Evolutionary conservation across 2,329 filamentous ascomycete genomes (phyloP).

Genomic region (Phyllosticta citriasiana): DNA sequence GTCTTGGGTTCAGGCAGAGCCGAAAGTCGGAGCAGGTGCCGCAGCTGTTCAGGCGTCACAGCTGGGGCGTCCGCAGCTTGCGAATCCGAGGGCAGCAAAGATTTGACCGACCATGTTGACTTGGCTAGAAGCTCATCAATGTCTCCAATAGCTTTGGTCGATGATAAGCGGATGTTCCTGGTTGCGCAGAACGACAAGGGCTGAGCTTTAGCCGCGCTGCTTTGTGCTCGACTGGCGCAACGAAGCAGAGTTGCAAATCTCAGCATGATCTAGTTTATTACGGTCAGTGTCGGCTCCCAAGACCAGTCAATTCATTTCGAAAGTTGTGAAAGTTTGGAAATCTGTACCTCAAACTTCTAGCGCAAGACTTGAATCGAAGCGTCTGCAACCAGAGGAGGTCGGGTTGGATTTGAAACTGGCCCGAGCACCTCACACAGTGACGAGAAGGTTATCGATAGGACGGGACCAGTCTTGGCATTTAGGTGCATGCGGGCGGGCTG

Average conservation of each 20-base stretch:
- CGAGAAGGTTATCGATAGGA: constrained; percentile 1
- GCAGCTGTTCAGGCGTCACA: constrained; percentile 59
- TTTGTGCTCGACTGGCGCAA: not conserved
- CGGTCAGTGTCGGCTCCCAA: not conserved
- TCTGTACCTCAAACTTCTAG: too few species aligned
- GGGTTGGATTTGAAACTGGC: not conserved
- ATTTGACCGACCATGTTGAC: constrained; percentile 75
- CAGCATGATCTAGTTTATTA: not conserved
- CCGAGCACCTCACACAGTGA: too few species aligned
- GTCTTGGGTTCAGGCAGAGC: constrained; percentile 66
- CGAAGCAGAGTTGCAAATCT: not conserved
- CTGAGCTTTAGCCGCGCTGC: not conserved
- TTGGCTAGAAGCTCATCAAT: constrained; percentile 44
- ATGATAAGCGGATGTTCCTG: not conserved
- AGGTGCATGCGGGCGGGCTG: constrained; percentile 4
- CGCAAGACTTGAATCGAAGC: not conserved
- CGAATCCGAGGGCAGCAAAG: constrained; percentile 50
- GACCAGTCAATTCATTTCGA: not conserved
- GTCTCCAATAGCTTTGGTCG: constrained; percentile 12
- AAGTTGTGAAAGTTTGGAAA: too few species aligned
- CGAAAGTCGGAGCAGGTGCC: constrained; percentile 79
- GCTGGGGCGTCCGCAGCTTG: constrained; percentile 19
- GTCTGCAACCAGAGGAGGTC: not conserved
- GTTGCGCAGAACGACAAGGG: not conserved
- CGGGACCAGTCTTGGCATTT: not conserved